Evolutionary conservation across 1,284 basidiomycete genomes (phyloP), one percentile per base, ranked within the genome.

Genomic region (Ceratobasidium sp.): DNA sequence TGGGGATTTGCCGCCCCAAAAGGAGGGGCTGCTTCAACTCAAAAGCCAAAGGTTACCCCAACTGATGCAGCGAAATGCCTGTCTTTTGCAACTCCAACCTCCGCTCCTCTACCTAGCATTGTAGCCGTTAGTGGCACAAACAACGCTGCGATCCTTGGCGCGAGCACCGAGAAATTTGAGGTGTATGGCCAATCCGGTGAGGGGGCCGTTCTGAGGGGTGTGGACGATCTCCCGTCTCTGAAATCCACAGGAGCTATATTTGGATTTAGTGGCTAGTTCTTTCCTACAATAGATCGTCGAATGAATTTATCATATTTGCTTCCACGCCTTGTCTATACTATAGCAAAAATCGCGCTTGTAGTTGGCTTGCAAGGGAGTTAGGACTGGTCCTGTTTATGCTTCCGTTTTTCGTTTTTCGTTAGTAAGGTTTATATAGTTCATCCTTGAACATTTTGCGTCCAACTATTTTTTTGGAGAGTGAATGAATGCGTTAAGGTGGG

Each of bases 1-100:
- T 73, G 57, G 56, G 69, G 69, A 2, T 73, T 73, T 33, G 69
- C 69, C 7, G 51, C 47, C 6, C 56, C 45, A 29, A 73, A 73
- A 41, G 69, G 57, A 4, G 59, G 45, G n/a, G 11, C 45, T 1
- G 31, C 57, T 31, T 57, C 69, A 41, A 73, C 69, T 47, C 69
- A 60, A 44, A 73, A 73, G 27, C 69, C 69, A 11, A 60, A 53
- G n/a, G 19, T 48, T 0, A 73, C 47, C 22, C 69, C 69, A 22
- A 73, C 57, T 5, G 69, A 73, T 31, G 69, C 69, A 36, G 22
- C 24, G 7, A 73, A 45, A 6, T 73, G 69, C 33, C 36, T 73
- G 15, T 60, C 69, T 0, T 73, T 73, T 22, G 24, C 29, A 5
- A 22, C 45, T 24, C 69, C 69, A 19, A 62, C 19, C 15, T 73